Conservation (phyloP, 2,329 filamentous ascomycete genomes). For the Penicillium hesseltinei region DNA sequence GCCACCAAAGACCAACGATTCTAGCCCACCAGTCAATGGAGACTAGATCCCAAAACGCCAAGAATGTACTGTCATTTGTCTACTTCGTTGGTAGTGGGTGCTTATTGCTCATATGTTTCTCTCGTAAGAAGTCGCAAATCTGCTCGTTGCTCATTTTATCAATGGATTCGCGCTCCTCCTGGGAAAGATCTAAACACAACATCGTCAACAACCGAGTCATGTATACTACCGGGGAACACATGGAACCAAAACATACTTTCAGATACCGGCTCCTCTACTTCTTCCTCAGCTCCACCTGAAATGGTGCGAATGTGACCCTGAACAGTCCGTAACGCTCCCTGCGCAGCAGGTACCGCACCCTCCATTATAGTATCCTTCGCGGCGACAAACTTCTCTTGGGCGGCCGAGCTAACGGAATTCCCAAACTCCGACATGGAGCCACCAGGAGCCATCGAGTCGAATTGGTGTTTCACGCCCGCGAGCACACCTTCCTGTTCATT, state of each 20-base stretch:
- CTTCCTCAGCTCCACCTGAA: neutral
- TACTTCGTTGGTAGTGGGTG: constrained; percentile 9
- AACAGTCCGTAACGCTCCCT: constrained; percentile 14
- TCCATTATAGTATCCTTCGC: constrained; percentile 19
- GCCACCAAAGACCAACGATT: neutral
- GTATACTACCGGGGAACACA: neutral
- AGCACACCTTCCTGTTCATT: constrained; percentile 2
- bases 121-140: constrained; percentile 34
- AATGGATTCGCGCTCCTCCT: constrained; percentile 25
- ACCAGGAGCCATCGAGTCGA: constrained; percentile 5
- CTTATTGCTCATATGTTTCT: constrained; percentile 29
- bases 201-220: neutral
- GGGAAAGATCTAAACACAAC: neutral
- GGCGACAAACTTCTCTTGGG: constrained; percentile 3
- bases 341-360: constrained; percentile 10
- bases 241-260: constrained; percentile 1
- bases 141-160: constrained; percentile 31
- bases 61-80: neutral
- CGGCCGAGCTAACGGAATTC: constrained; percentile 5
- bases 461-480: constrained; percentile 5
- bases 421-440: constrained; percentile 12
- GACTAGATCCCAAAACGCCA: neutral
- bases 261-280: neutral
- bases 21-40: constrained; percentile 2
- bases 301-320: constrained; percentile 6